Evolutionary conservation across 169 alveolate genomes (phyloP), one percentile per base, ranked within the genome.

Genomic region (Plasmodium relictum): DNA sequence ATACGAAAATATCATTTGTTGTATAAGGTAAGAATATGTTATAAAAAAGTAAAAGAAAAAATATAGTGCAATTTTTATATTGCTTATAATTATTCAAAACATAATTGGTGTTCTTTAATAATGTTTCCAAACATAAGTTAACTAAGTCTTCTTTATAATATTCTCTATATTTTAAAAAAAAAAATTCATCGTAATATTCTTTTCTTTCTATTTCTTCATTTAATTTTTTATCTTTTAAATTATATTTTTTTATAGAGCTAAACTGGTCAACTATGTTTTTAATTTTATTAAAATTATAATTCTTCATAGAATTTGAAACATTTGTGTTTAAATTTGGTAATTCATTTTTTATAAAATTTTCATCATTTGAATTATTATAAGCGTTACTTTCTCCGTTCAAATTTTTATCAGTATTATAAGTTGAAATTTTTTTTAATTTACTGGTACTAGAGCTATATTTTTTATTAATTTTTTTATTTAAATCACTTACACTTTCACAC

Each of bases 1-100:
- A 62, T 44, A 80, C 9, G 54, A 80, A 54, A 37, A 80, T 80
- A 45, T 68, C 85, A 45, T 71, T 80, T 3, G 24, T 68, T 7
- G 85, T 68, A 41, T 80, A 80, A 24, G 90, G 90, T 24, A 80
- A 62, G 63, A 80, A 80, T 18, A 80, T 80, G 45, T 80, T 71
- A 72, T 62, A 80, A 45, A 80, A 80, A 45, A 80, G 80, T 24
- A 54, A 50, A 48, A 80, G 83, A 61, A 80, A 80, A 68, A 80
- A 80, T 7, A 59, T 68, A 48, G 73, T 80, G 54, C 85, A 68
- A 61, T 80, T 80, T 80, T 68, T 80, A 65, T 80, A 80, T 45
- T 80, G 90, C 24, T 80, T 80, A 68, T 80, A 80, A 80, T 80
- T 80, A 72, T 80, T 80, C 50, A 80, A 68, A 52, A 80, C 66